These are phyloP conservation scores for Skeletonema tropicum DNA, from an alignment of 108 stramenopile species.

Conservation along the genomic window DNA sequence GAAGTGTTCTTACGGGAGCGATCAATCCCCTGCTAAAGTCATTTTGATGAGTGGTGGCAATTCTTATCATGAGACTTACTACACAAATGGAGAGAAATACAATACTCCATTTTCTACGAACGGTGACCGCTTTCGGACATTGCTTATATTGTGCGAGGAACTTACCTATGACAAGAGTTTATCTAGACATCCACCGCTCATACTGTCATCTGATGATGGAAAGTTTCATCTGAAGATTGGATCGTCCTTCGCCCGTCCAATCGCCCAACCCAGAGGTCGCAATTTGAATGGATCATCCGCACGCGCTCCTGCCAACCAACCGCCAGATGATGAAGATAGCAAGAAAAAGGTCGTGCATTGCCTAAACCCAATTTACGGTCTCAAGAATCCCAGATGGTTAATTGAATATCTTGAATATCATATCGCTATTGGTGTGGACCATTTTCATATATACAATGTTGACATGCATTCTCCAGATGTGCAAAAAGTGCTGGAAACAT, in stretches of 20 bases:
- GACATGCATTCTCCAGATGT: constrained; percentile 45
- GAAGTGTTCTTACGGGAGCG: constrained; percentile 41
- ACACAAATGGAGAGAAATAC: constrained; percentile 34
- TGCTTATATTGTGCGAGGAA: constrained; percentile 47
- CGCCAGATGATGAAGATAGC: not conserved
- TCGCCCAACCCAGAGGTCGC: constrained; percentile 5
- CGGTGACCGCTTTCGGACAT: constrained; percentile 45
- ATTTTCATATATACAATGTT: constrained; percentile 51
- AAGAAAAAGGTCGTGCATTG: constrained; percentile 34
- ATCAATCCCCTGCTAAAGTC: constrained; percentile 34
- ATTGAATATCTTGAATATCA: constrained; percentile 56
- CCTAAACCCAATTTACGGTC: constrained; percentile 45
- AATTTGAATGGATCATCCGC: constrained; percentile 28
- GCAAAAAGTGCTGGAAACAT: constrained; percentile 30
- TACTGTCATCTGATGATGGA: constrained; percentile 36
- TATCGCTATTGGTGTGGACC: constrained; percentile 32
- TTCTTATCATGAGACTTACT: constrained; percentile 37
- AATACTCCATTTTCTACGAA: constrained; percentile 41
- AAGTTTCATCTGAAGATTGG: constrained; percentile 42
- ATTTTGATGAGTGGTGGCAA: constrained; percentile 44
- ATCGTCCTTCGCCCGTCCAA: constrained; percentile 34
- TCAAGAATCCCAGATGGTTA: constrained; percentile 49
- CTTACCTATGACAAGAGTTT: constrained; percentile 37
- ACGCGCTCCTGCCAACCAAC: constrained; percentile 15
- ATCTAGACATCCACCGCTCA: constrained; percentile 44